Conservation (phyloP, 345 rosid genomes). For the Atalantia buxifolia region DNA sequence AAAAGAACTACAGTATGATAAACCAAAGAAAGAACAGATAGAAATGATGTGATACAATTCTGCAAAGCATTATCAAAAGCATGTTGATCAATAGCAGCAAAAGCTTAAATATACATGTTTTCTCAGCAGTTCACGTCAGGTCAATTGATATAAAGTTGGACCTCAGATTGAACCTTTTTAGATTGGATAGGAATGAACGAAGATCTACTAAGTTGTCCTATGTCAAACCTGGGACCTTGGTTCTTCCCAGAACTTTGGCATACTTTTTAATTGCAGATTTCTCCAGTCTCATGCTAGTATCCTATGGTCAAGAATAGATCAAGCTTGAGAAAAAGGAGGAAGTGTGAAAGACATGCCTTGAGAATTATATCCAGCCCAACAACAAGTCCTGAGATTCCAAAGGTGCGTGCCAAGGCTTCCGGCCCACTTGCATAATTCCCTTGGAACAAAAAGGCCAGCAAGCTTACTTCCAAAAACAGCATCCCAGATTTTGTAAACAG, state of each 20-base stretch:
- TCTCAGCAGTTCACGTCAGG: background rate
- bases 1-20: background rate
- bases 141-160: background rate
- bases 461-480: constrained; percentile 92
- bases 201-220: no score
- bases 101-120: background rate
- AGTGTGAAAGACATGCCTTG: constrained; percentile 48
- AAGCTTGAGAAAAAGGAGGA: background rate
- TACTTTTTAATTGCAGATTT: background rate
- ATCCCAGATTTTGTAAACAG: constrained; percentile 83
- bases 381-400: constrained; percentile 66
- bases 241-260: no score
- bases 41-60: background rate
- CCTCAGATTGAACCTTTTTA: background rate
- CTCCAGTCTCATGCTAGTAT: background rate
- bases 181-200: no score
- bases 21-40: background rate
- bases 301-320: background rate
- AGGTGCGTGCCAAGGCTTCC: constrained; percentile 72
- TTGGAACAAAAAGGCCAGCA: constrained; percentile 87
- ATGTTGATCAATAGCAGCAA: background rate
- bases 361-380: constrained; percentile 79
- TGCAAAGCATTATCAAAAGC: background rate
- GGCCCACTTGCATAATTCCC: constrained; percentile 83
- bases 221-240: no score